Conservation (phyloP, 495 filamentous ascomycete genomes). For the Cudoniella acicularis region DNA sequence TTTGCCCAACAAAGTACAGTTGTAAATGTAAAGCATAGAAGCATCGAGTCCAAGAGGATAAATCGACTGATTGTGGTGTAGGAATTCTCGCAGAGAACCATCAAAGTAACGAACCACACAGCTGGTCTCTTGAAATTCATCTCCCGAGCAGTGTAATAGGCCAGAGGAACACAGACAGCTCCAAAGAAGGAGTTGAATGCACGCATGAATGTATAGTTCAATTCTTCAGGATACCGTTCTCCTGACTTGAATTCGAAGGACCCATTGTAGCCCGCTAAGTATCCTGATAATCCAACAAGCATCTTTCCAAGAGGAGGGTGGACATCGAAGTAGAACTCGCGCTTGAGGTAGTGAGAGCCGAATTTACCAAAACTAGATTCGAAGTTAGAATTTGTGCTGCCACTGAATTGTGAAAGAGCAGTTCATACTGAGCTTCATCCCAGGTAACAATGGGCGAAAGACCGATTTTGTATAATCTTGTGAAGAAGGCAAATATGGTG, state of each 20-base stretch:
- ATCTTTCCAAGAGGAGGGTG: slow-evolving; percentile 97
- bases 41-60: slow-evolving; percentile 96
- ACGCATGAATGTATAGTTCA: slow-evolving; percentile 98
- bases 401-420: slow-evolving; percentile 11
- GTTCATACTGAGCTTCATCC: slow-evolving; percentile 92
- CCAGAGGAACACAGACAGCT: slow-evolving; percentile 85
- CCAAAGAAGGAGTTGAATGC: slow-evolving; percentile 96
- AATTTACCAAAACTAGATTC: slow-evolving; percentile 89
- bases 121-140: slow-evolving; percentile 79
- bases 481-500: slow-evolving; percentile 87
- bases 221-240: slow-evolving; percentile 85
- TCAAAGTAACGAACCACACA: slow-evolving; percentile 91
- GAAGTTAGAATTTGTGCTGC: slow-evolving; percentile 8
- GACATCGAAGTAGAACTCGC: slow-evolving; percentile 99
- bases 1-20: slow-evolving; percentile 95
- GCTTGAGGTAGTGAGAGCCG: slow-evolving; percentile 96
- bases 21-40: slow-evolving; percentile 95
- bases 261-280: slow-evolving; percentile 95
- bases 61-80: slow-evolving; percentile 98
- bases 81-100: slow-evolving; percentile 98
- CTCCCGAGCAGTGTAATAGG: slow-evolving; percentile 91
- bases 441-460: slow-evolving; percentile 94
- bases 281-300: slow-evolving; percentile 92
- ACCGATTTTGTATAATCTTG: slow-evolving; percentile 91
- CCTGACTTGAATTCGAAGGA: slow-evolving; percentile 99